Base-by-base conservation (phyloP, 148 eudicot species). In the Vaccinium macrocarpon region DNA sequence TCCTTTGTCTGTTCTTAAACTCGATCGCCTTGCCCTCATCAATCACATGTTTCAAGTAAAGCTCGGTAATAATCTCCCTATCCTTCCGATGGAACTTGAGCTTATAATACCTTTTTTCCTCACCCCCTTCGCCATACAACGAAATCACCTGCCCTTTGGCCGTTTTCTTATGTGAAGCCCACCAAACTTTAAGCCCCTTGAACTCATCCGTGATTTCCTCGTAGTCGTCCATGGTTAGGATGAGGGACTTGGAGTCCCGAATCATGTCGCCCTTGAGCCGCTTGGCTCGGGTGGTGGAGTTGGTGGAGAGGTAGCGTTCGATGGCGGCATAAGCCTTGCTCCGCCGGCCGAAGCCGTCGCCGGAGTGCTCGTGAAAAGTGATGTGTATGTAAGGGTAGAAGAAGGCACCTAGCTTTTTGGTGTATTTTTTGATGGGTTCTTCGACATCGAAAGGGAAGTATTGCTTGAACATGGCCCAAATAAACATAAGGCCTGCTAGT, bases 191-290 rank as follows among this genome's bases (percentile, higher is more conserved):
- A 13, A 85, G 83, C 0, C 90, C 92, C 1, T 81, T 29, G 52
- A 71, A 91, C 15, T 85, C 92, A 35, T 93, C 95, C 14, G 78
- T 79, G 6, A 93, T 88, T 66, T 90, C 89, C 73, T 93, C 89
- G 15, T 87, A 13, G 5, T 93, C 94, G 38, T 85, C 92, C 85
- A 93, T 83, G 75, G 86, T 87, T 0, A 93, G 73, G 15, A 84
- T 79, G 1, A 93, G 71, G 18, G 87, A 57, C 1, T 85, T 82
- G 18, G 83, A 81, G 76, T 89, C 85, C 4, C 35, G 87, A 42
- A 85, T 46, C 12, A 71, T 66, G 3, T 87, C 86, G 3, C 90
- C 94, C 76, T 87, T 92, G 29, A 92, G 84, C 21, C 88, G 85
- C 57, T 86, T 89, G 5, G 92, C 94, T 53, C 86, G 84, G 49